A percentile compares a stretch with the other conserved stretches of the same genome.
Conservation (phyloP, 164 flowering plant species). For the Cinnamomum micranthum region DNA sequence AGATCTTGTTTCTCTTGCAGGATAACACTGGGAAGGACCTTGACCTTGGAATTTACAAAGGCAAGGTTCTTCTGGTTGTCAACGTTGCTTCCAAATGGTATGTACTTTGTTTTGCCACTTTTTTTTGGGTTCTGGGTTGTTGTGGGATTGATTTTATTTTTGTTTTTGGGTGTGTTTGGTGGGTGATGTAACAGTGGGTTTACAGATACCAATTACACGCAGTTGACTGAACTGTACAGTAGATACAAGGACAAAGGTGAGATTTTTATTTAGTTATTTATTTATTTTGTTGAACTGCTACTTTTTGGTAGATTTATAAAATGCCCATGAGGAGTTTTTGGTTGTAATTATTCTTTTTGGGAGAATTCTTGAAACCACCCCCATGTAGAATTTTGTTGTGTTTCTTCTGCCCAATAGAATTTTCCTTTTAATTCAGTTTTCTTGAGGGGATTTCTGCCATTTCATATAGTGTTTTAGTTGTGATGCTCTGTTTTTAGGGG, state of each 20-base stretch:
- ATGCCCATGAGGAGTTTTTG: slow-evolving; percentile 2
- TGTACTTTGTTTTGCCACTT: background rate
- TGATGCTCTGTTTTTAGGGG: no score
- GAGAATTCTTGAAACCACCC: background rate
- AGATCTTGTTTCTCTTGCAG: slow-evolving; percentile 30
- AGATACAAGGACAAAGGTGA: slow-evolving; percentile 73
- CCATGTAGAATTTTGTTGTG: background rate
- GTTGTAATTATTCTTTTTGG: background rate
- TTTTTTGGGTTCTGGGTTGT: background rate
- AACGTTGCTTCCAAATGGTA: slow-evolving; percentile 97
- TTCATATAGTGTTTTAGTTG: no score
- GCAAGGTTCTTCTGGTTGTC: slow-evolving; percentile 77
- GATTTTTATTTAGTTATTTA: background rate
- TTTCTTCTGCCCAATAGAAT: no score
- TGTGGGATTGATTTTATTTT: background rate
- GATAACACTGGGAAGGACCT: slow-evolving; percentile 64
- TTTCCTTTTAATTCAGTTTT: no score
- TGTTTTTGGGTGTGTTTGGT: background rate
- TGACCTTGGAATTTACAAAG: slow-evolving; percentile 57
- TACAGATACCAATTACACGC: slow-evolving; percentile 64
- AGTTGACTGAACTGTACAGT: slow-evolving; percentile 66
- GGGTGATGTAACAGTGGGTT: slow-evolving; percentile 52
- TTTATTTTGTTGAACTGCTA: background rate
- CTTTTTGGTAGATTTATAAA: background rate
- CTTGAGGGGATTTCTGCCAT: no score